Evolutionary conservation across 2,329 filamentous ascomycete species (phyloP), one percentile per base, ranked within the genome.

Genomic region (Diplodia corticola): DNA sequence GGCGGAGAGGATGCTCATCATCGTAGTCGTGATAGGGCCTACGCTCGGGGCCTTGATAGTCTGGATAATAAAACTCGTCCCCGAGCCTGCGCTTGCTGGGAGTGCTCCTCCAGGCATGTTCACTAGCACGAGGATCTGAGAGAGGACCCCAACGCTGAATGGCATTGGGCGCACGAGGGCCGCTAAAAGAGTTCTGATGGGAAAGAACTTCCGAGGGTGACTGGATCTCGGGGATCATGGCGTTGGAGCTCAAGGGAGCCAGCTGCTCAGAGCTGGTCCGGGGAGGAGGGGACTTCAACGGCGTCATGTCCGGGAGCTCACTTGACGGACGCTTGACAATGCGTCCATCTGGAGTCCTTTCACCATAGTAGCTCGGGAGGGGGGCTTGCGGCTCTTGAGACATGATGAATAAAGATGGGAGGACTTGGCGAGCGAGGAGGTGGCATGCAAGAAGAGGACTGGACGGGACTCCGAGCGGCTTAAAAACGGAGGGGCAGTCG

Each of bases 241-340:
- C 44, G 22, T 35, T 22, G 40, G 61, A 3, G 24, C 10, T 46
- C 28, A 50, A 35, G 30, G 35, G 26, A 10, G 51, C 50, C 1
- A 65, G 37, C 40, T 65, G 63, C n/a, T 65, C 63, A 17, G 61
- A 22, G 26, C 61, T 64, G 37, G 61, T 46, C 15, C 49, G 48
- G 12, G 51, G 37, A 7, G 63, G 63, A 13, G 63, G 63, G 20
- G 63, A 65, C n/a, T 35, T 51, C 49, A 64, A 9, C 20, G 61
- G 37, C 7, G 37, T 17, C 40, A 55, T 55, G 5, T 49, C 63
- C 12, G 63, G 63, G 17, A 51, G 22, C 17, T 68, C 67, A 53
- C 54, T 60, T 48, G 64, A 66, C 17, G 67, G 55, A 26, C 67
- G 59, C 51, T 66, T 68, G 20, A 68, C 51, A 24, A 68, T 63